Conservation (phyloP, 306 rosid species). For the Fagus crenata region DNA sequence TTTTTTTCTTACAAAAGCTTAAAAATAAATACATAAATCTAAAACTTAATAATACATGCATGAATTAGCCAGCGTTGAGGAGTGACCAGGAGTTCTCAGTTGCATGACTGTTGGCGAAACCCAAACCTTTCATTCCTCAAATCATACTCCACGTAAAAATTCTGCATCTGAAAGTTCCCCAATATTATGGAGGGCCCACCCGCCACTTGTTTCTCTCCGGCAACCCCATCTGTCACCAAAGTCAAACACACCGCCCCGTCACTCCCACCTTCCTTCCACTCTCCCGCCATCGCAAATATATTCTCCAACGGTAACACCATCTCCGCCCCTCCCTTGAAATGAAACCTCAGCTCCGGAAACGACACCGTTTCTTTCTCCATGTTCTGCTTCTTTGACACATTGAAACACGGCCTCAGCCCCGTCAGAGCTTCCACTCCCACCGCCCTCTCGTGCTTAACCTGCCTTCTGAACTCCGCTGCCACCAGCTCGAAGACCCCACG, state of each 20-base stretch:
- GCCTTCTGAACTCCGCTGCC: background rate
- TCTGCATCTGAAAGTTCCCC: conserved; percentile 16
- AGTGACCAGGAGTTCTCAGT: background rate
- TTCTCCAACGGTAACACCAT: conserved; percentile 4
- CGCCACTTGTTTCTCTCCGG: background rate
- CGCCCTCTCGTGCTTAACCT: background rate
- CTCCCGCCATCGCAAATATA: background rate
- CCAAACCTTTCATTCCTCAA: conserved; percentile 4
- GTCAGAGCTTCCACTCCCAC: background rate
- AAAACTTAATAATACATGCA: too few species aligned
- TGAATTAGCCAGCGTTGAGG: too few species aligned
- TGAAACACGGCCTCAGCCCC: conserved; percentile 7
- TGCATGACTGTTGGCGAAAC: background rate
- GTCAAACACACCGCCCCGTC: background rate
- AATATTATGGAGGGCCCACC: conserved; percentile 1
- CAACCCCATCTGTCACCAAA: background rate
- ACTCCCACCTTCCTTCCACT: background rate
- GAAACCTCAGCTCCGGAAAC: conserved; percentile 8
- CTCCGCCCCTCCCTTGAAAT: conserved; percentile 16
- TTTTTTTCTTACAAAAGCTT: too few species aligned
- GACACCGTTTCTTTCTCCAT: background rate
- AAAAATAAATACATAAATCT: too few species aligned
- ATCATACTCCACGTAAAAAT: conserved; percentile 15
- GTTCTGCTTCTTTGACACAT: background rate
- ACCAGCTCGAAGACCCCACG: background rate